Evolutionary conservation across 1,139 yeast species (phyloP).

Genomic region (Nakaseomyces sp.): DNA sequence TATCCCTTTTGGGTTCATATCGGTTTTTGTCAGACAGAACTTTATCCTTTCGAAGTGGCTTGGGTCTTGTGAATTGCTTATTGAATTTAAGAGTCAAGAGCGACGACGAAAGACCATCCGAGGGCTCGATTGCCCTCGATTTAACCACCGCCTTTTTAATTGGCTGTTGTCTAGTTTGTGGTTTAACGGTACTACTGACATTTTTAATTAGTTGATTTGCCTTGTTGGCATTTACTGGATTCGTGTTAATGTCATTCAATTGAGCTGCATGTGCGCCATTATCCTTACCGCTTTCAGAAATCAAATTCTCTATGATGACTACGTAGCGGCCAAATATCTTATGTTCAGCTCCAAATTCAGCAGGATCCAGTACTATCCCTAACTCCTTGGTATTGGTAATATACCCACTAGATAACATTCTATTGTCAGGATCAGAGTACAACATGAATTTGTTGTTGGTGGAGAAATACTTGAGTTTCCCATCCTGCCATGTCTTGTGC

Average conservation of each 20-base stretch:
- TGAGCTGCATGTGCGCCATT: neutral
- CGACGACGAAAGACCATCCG: neutral
- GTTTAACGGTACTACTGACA: too few species aligned
- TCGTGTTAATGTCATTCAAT: too few species aligned
- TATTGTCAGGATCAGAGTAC: constrained; percentile 20
- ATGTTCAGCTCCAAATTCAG: constrained; percentile 25
- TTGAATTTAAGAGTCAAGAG: constrained; percentile 17
- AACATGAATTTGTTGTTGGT: constrained; percentile 22
- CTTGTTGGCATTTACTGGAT: too few species aligned
- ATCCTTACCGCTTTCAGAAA: constrained; percentile 19
- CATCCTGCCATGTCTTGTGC: constrained; percentile 32
- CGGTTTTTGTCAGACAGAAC: neutral
- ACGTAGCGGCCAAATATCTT: constrained; percentile 23
- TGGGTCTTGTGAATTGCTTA: constrained; percentile 25
- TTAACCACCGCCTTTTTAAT: neutral
- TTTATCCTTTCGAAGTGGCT: constrained; percentile 7
- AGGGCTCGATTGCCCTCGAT: neutral
- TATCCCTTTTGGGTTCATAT: too few species aligned
- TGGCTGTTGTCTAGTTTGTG: too few species aligned
- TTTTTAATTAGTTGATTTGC: too few species aligned
- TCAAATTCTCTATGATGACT: constrained; percentile 18
- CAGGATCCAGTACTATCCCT: constrained; percentile 15
- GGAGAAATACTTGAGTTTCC: constrained; percentile 21
- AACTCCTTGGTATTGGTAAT: constrained; percentile 22
- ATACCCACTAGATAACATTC: constrained; percentile 20